Evolutionary conservation across 2,329 filamentous ascomycete species (phyloP), one percentile per base, ranked within the genome.

Genomic region (Aspergillus oerlinghausenensis): DNA sequence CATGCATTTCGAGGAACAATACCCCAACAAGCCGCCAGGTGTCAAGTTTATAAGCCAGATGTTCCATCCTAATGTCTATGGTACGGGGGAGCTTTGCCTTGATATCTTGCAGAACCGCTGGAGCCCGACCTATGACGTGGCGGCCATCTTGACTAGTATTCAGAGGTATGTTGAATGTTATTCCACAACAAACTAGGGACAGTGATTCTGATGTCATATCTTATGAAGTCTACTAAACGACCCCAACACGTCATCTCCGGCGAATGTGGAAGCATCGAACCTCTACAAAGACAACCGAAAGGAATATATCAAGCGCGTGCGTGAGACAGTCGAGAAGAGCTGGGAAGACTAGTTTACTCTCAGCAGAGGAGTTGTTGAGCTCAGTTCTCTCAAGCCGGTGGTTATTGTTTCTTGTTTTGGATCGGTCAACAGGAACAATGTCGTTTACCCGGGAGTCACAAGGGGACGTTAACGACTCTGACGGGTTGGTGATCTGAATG

Each of bases 1-100:
- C 52, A 97, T 99, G 93, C 92, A 97, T 72, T 99, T 99, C 67
- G 94, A 97, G 73, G 94, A 99, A 75, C 92, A 96, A 70, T 99
- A 99, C 69, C 94, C 94, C 29, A 99, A 97, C 79, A 97, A 97
- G 75, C 94, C 94, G 4, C 94, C 94, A 0, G 89, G 92, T 35
- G 94, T 97, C 77, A 97, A 97, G 73, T 99, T 99, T 74, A 96
- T 99, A 73, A 96, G 90, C 75, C 87, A 94, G 74, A 99, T 99
- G 94, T 99, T 99, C 76, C 94, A 99, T 69, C 94, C 94, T 19
- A 99, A 99, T 71, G 94, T 99, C 56, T 99, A 99, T 73, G 92
- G 90, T 53, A 97, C 92, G 0, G 94, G 94, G 60, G 94, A 99
- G 79, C 82, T 99, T 51, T 99, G 94, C 71, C 79, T 99, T 64